Conservation (phyloP, 2,329 filamentous ascomycete species). For the Byssoonygena ceratinophila region DNA sequence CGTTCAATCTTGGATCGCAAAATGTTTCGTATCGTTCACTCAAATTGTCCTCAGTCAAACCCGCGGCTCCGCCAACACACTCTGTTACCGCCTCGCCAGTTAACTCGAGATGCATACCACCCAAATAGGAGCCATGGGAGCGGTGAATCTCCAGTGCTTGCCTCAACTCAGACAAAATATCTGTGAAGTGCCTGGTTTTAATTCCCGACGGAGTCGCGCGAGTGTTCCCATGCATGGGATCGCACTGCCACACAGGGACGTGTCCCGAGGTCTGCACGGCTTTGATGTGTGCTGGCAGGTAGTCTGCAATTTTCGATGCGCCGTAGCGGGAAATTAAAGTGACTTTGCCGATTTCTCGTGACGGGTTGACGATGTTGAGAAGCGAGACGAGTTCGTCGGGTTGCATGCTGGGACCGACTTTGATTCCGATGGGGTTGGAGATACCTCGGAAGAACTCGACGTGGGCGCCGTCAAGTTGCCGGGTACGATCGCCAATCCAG, state of each 20-base stretch:
- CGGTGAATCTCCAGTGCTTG: slow-evolving; percentile 77
- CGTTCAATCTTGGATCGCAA: slow-evolving; percentile 89
- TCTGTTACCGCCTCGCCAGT: slow-evolving; percentile 95
- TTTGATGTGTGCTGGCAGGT: slow-evolving; percentile 76
- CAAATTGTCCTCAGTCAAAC: slow-evolving; percentile 76
- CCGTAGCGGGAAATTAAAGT: slow-evolving; percentile 95
- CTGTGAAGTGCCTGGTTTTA: slow-evolving; percentile 84
- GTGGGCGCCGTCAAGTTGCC: slow-evolving; percentile 85
- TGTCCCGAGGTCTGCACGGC: slow-evolving; percentile 72
- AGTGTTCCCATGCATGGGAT: slow-evolving; percentile 90
- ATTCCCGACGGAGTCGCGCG: slow-evolving; percentile 60
- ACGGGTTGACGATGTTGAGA: slow-evolving; percentile 76
- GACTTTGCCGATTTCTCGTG: slow-evolving; percentile 75
- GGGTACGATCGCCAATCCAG: slow-evolving; percentile 95
- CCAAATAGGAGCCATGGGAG: slow-evolving; percentile 71
- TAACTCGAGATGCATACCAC: slow-evolving; percentile 87
- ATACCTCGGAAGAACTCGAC: slow-evolving; percentile 97
- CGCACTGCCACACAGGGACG: slow-evolving; percentile 88
- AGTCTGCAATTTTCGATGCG: slow-evolving; percentile 59
- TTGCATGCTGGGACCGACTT: slow-evolving; percentile 81
- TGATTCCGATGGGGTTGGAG: slow-evolving; percentile 91
- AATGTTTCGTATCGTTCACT: slow-evolving; percentile 88
- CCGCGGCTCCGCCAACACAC: slow-evolving; percentile 82
- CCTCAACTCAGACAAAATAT: slow-evolving; percentile 79
- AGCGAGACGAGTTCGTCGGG: slow-evolving; percentile 64